Evolutionary conservation across 176 grass and related monocot species (phyloP).

Genomic region (Bonia amplexicaulis): DNA sequence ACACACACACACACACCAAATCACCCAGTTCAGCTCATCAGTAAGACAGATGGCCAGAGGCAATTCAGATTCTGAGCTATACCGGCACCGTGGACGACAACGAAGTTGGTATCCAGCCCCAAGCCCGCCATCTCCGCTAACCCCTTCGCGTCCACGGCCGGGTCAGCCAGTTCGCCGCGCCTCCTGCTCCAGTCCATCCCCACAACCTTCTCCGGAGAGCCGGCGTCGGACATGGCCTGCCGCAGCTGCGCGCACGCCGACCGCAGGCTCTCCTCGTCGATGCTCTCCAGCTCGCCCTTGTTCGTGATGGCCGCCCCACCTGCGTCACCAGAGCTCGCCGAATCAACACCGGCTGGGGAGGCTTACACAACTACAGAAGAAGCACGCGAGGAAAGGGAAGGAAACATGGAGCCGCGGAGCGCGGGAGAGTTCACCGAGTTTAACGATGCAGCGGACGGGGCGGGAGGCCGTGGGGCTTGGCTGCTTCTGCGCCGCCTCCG

Average conservation of each 20-base stretch:
- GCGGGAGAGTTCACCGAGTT: conserved; percentile 47
- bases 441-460: conserved; percentile 71
- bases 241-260: conserved; percentile 74
- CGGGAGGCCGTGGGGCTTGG: neutral
- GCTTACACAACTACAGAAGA: neutral
- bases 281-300: conserved; percentile 85
- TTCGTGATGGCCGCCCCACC: conserved; percentile 96
- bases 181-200: conserved; percentile 86
- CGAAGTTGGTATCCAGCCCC: conserved; percentile 63
- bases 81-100: conserved; percentile 92
- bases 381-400: neutral
- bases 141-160: conserved; percentile 30
- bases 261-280: conserved; percentile 47
- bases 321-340: conserved; percentile 18
- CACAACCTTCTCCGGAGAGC: conserved; percentile 24
- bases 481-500: neutral
- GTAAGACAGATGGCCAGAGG: neutral
- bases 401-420: neutral
- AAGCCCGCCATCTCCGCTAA: conserved; percentile 16
- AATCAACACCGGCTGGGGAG: neutral
- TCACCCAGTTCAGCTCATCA: neutral
- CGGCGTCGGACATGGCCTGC: conserved; percentile 58
- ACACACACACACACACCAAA: too few relatives aligned
- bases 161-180: conserved; percentile 36
- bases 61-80: conserved; percentile 10